These are phyloP conservation scores for Bromus sterilis DNA, from an alignment of 176 grass and related monocot species.

Conservation along the genomic window DNA sequence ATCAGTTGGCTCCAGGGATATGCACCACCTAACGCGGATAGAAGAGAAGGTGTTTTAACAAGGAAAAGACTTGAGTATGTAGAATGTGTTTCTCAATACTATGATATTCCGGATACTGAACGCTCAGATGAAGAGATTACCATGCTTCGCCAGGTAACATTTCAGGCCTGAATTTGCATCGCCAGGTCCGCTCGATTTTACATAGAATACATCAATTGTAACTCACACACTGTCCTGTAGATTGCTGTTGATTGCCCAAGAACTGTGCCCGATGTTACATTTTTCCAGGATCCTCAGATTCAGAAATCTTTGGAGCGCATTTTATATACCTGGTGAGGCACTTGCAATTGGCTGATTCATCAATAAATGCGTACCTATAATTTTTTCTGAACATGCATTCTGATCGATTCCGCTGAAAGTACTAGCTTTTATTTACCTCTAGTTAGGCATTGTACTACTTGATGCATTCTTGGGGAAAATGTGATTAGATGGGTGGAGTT, in stretches of 20 bases:
- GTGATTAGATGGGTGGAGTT: neutral
- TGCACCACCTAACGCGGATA: constrained; percentile 95
- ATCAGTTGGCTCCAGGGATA: constrained; percentile 91
- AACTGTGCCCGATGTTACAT: constrained; percentile 69
- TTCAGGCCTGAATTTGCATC: neutral
- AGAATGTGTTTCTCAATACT: constrained; percentile 94
- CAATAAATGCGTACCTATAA: neutral
- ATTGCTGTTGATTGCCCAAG: constrained; percentile 80
- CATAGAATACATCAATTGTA: neutral
- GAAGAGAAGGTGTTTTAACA: constrained; percentile 73
- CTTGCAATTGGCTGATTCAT: neutral
- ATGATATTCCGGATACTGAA: constrained; percentile 80
- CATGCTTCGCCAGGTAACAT: constrained; percentile 85
- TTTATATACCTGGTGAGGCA: constrained; percentile 87
- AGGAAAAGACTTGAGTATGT: constrained; percentile 97
- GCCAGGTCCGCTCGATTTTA: neutral
- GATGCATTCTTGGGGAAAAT: neutral
- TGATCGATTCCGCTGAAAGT: neutral
- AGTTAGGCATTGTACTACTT: neutral
- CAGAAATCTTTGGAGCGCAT: constrained; percentile 92
- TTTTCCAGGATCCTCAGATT: constrained; percentile 68
- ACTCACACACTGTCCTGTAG: constrained; percentile 12
- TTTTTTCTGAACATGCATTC: neutral
- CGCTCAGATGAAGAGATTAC: constrained; percentile 99
- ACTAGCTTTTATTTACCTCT: neutral